phyloP scores from a whole-genome alignment of 805 yeast species.

The Hyphopichia homilentoma region DNA sequence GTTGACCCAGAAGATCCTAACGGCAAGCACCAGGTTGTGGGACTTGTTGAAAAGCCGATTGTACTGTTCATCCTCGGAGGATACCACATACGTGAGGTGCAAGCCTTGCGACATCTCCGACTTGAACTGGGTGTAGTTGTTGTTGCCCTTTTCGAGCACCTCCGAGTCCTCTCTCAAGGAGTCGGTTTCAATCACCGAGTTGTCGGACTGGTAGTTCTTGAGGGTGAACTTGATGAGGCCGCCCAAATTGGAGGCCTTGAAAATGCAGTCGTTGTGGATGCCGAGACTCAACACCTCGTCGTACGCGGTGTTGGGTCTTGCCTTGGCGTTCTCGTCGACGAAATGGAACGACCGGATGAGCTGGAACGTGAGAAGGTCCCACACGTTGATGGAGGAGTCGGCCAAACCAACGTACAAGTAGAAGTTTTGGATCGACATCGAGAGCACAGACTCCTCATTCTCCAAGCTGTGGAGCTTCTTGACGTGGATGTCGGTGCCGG shows the following conservation, averaged over 20 bases:
- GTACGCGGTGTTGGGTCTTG: conserved; percentile 6
- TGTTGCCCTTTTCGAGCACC: conserved; percentile 6
- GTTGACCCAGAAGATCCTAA: conserved; percentile 41
- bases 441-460: conserved; percentile 67
- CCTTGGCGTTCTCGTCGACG: conserved; percentile 6
- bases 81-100: not conserved
- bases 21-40: conserved; percentile 46
- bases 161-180: conserved; percentile 5
- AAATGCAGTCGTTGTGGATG: conserved; percentile 52
- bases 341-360: conserved; percentile 44
- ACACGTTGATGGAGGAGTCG: conserved; percentile 70
- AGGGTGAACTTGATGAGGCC: conserved; percentile 29
- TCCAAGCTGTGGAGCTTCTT: conserved; percentile 40
- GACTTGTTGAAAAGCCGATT: conserved; percentile 8
- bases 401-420: conserved; percentile 81
- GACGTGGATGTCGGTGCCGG: conserved; percentile 7
- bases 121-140: not conserved
- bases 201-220: conserved; percentile 10
- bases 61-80: conserved; percentile 7
- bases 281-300: conserved; percentile 54
- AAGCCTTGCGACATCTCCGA: not conserved
- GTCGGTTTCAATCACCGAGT: conserved; percentile 4
- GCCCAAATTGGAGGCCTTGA: conserved; percentile 55
- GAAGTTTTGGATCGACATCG: conserved; percentile 60
- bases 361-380: conserved; percentile 86